Base-by-base conservation (phyloP, 306 rosid species). In the Benincasa hispida region DNA sequence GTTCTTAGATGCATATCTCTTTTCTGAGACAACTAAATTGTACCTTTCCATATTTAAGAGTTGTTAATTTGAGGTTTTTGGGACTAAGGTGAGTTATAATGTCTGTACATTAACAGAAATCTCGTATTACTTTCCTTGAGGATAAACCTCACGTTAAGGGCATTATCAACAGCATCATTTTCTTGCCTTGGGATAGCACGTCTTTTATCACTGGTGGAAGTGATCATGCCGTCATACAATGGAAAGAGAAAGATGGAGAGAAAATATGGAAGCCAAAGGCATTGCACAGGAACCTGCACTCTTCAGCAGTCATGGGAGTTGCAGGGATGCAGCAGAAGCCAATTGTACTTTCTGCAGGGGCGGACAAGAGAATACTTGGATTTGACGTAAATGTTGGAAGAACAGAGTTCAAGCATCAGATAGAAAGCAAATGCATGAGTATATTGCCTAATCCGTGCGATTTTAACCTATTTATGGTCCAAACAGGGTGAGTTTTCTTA, bases 281-380 rank as follows among this genome's bases (percentile, higher is more conserved):
- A 28, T 83, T 95, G 96, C 98, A 92, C 83, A 83, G 86, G 79
- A 85, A 81, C 77, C 70, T 87, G 77, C 99, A 92, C 83, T 86
- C 97, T 48, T 95, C 99, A 76, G 98, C 99, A 76, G 98, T 95
- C 77, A 95, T 95, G 99, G 99, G 99, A 73, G 92, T 90, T 37
- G 96, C 97, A 32, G 99, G 96, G 77, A 83, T 95, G 92, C 90
- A 79, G 77, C 96, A 95, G 61, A 95, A 95, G 83, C 90, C 85
- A 53, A 84, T 89, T 13, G 91, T 95, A 68, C 84, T 94, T 76
- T 94, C 99, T 58, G 97, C 80, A 19, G 99, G 99, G 76, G 98
- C 98, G 22, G 99, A 95, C 90, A 90, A 42, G 86, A 88, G 95
- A 81, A 87, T 95, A 74, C 53, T 87, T 83, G 99, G 98, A 48